These are phyloP conservation scores for Aspergillus caelatus DNA, from an alignment of 2,329 filamentous ascomycete genomes.

Conservation along the genomic window DNA sequence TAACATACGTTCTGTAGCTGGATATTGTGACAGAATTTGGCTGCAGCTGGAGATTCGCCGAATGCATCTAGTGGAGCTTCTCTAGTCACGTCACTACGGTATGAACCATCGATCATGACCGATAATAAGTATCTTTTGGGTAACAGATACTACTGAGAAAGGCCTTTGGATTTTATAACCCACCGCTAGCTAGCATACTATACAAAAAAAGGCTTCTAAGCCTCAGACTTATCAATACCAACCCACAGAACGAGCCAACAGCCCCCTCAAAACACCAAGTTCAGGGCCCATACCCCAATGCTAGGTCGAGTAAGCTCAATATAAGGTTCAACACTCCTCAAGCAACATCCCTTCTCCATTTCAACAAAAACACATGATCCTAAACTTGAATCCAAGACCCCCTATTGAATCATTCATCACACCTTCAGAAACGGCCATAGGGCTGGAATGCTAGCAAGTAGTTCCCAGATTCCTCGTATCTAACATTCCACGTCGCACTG, in stretches of 20 bases:
- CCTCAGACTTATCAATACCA: not conserved
- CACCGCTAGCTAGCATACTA: not conserved
- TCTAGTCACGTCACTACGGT: not conserved
- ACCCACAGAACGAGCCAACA: not conserved
- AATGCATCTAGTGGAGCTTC: not conserved
- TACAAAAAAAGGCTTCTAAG: not conserved
- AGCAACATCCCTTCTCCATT: not conserved
- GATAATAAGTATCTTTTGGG: not conserved
- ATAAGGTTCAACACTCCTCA: not conserved
- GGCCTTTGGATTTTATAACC: not conserved
- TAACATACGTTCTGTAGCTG: not conserved
- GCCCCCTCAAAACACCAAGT: not conserved
- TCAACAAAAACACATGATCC: not conserved
- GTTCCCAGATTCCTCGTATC: not conserved
- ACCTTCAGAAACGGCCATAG: not conserved
- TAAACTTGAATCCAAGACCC: not conserved
- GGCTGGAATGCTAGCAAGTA: not conserved
- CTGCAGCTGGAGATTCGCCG: not conserved
- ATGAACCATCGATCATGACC: not conserved
- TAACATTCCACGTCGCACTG: not conserved
- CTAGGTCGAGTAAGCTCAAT: too few species aligned
- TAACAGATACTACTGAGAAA: not conserved
- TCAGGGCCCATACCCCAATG: not conserved
- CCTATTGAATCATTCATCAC: not conserved
- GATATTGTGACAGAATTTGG: not conserved